Percentiles rank a stretch among this genome's conserved stretches.
Conservation (phyloP, 75 land plant genomes). For the Picea sitchensis region DNA sequence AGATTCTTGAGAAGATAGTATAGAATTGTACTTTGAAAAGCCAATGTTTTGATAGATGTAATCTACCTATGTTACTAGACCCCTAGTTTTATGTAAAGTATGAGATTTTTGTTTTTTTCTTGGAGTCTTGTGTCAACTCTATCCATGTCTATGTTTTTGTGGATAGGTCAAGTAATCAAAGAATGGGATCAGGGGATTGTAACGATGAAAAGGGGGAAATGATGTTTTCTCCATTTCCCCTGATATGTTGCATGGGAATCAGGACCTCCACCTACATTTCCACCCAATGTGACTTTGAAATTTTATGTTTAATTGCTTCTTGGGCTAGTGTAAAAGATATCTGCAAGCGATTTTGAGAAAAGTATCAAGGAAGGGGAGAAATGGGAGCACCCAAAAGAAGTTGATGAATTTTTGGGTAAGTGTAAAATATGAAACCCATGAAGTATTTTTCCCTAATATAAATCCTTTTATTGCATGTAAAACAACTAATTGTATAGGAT, state of each 20-base stretch:
- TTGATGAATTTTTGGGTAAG: conserved; percentile 55
- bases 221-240: conserved; percentile 69
- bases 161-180: conserved; percentile 60
- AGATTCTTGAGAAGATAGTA: too few species aligned
- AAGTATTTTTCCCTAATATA: neutral
- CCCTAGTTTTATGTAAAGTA: too few species aligned
- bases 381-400: conserved; percentile 55
- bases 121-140: neutral
- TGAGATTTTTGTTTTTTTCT: neutral
- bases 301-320: conserved; percentile 74
- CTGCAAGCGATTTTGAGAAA: conserved; percentile 55
- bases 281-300: conserved; percentile 67
- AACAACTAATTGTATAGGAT: too few species aligned
- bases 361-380: conserved; percentile 46
- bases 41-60: too few species aligned
- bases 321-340: conserved; percentile 74
- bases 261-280: conserved; percentile 69
- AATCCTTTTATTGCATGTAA: neutral
- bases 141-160: neutral
- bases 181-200: conserved; percentile 74
- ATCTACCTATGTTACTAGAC: too few species aligned
- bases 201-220: conserved; percentile 77
- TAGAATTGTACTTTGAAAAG: too few species aligned
- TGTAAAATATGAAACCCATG: neutral
- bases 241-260: conserved; percentile 47